Percentiles rank a stretch among this genome's conserved stretches.
phyloP scores from a whole-genome alignment of 1,139 yeast genomes.

The Yamadazyma mexicana region DNA sequence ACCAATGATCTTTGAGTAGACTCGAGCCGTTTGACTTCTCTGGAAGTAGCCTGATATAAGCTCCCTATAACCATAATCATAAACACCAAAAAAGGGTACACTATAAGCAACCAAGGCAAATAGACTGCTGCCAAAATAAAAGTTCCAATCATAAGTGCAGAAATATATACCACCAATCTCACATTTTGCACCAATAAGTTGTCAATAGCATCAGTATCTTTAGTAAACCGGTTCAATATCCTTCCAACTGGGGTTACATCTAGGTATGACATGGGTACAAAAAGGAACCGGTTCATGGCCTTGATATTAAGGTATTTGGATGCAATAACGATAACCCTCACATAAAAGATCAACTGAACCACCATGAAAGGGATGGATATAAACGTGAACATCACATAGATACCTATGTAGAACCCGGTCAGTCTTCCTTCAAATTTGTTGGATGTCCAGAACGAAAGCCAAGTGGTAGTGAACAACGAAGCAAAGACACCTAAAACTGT shows the following conservation, averaged over 20 bases:
- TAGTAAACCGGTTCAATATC: slow-evolving; percentile 62
- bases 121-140: slow-evolving; percentile 66
- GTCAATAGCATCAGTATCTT: slow-evolving; percentile 82
- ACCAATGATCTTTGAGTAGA: slow-evolving; percentile 36
- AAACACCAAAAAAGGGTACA: slow-evolving; percentile 40
- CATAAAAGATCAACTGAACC: slow-evolving; percentile 46
- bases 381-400: slow-evolving; percentile 55
- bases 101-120: slow-evolving; percentile 60
- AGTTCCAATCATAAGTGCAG: slow-evolving; percentile 59
- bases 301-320: slow-evolving; percentile 36
- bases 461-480: slow-evolving; percentile 67
- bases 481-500: slow-evolving; percentile 56
- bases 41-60: slow-evolving; percentile 48
- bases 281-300: slow-evolving; percentile 65
- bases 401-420: slow-evolving; percentile 67
- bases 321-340: slow-evolving; percentile 52
- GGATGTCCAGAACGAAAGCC: slow-evolving; percentile 86
- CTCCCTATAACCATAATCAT: slow-evolving; percentile 37
- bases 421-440: slow-evolving; percentile 47
- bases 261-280: slow-evolving; percentile 61
- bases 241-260: slow-evolving; percentile 64
- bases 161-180: slow-evolving; percentile 42
- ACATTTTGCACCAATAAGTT: slow-evolving; percentile 66
- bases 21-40: slow-evolving; percentile 43
- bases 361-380: slow-evolving; percentile 35